Base-by-base conservation (phyloP, 1,284 basidiomycete species). In the Ceratobasidium sp. region DNA sequence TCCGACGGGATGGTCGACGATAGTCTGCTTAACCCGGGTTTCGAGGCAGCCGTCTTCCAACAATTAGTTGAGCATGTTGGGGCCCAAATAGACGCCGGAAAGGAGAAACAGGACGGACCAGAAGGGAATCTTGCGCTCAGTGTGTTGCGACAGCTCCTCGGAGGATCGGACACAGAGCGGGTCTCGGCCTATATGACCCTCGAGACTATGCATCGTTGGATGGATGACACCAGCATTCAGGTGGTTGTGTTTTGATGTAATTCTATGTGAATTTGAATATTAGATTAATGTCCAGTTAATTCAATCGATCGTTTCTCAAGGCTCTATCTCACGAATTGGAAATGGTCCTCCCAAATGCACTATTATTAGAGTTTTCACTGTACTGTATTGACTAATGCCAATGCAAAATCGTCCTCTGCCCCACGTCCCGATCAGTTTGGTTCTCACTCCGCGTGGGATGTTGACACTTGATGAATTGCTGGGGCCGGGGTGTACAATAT, bases 161-260 rank as follows among this genome's bases (percentile, higher is more conserved):
- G 90, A 43, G 88, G 88, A 14, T 85, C 87, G 18, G 83, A 87
- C 73, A 78, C 82, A 72, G 81, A 81, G 73, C 81, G 82, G 44
- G 87, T 90, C 41, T 90, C 89, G 43, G 84, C 84, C 75, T 85
- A 86, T 74, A 78, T 91, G 79, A 91, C 89, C 43, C 80, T 90
- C 74, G 87, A 91, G 76, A 86, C 89, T 86, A 87, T 88, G 63
- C 81, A 81, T 38, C 84, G 87, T 5, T 91, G 90, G 89, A 84
- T 91, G 75, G 89, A 91, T 76, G 89, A 91, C 79, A 88, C 89
- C 9, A 84, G 89, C 13, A 86, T 91, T 71, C 82, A 91, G 73
- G 89, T 91, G 55, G 87, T 89, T 75, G 85, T 83, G 28, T 78
- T 88, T 47, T 88, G 78, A 82, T 81, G 23, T 76, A 38, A 38